These are phyloP conservation scores for Austroboletus festivus DNA, from an alignment of 768 basidiomycete genomes.

Conservation along the genomic window DNA sequence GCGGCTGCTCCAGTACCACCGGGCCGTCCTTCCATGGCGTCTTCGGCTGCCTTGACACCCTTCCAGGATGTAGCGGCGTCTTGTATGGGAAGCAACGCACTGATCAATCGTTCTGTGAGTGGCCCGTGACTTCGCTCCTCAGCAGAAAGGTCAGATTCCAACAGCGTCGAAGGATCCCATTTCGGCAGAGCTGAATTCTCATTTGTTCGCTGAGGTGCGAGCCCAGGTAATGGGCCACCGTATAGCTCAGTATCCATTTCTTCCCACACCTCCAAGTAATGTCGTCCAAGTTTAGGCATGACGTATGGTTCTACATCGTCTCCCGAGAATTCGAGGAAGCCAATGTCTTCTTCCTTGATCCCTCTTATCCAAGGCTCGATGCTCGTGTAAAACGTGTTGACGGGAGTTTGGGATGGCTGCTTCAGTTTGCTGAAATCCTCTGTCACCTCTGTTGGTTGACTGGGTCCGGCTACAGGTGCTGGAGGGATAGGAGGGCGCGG, in stretches of 20 bases:
- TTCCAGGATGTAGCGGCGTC: constrained; percentile 59
- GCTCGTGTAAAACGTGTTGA: constrained; percentile 80
- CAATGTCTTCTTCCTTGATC: constrained; percentile 93
- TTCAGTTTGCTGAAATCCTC: constrained; percentile 90
- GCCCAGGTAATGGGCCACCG: constrained; percentile 40
- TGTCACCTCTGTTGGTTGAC: constrained; percentile 73
- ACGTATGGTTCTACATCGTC: constrained; percentile 87
- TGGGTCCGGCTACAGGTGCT: constrained; percentile 75
- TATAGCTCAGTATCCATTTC: constrained; percentile 73
- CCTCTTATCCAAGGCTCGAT: constrained; percentile 88
- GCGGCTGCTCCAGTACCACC: constrained; percentile 79
- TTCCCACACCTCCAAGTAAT: constrained; percentile 92
- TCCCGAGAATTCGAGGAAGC: constrained; percentile 86
- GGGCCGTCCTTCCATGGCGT: constrained; percentile 80
- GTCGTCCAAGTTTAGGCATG: constrained; percentile 79
- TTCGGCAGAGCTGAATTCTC: constrained; percentile 48
- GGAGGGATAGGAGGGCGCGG: constrained; percentile 60
- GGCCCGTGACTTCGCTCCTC: constrained; percentile 86
- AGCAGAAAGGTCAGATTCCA: constrained; percentile 61
- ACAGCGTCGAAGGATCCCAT: constrained; percentile 82
- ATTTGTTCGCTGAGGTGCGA: constrained; percentile 36
- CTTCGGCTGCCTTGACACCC: constrained; percentile 79
- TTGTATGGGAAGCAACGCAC: constrained; percentile 69
- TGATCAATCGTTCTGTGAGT: constrained; percentile 80
- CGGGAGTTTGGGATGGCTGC: constrained; percentile 63